Percentiles rank a stretch among this genome's conserved stretches.
Evolutionary conservation across 2,329 filamentous ascomycete species (phyloP).

Genomic region (Aspergillus terreus): DNA sequence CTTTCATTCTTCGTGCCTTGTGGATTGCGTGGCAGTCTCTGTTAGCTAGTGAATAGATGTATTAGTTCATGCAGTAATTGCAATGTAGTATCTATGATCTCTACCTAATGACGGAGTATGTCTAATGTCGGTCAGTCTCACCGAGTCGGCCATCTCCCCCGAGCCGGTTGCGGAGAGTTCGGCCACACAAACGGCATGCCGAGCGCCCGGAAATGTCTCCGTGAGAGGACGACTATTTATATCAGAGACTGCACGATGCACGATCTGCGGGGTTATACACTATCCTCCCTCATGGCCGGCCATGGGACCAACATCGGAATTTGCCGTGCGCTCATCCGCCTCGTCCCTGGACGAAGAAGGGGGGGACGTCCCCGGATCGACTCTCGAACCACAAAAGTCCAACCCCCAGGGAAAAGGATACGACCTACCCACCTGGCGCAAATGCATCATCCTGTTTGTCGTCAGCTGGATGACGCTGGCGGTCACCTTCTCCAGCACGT

Average conservation of each 20-base stretch:
- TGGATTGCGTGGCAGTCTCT: too few relatives aligned
- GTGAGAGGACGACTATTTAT: constrained; percentile 1
- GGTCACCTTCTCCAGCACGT: constrained; percentile 42
- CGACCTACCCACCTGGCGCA: constrained; percentile 33
- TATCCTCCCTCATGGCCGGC: background rate
- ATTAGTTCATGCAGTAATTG: too few relatives aligned
- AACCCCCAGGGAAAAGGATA: constrained; percentile 15
- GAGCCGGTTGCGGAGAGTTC: constrained; percentile 3
- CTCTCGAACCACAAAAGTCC: background rate
- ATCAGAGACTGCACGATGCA: background rate
- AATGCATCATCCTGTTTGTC: constrained; percentile 40
- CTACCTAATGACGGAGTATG: background rate
- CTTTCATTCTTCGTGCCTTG: too few relatives aligned
- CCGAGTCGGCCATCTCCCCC: constrained; percentile 1
- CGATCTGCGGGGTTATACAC: background rate
- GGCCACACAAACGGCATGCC: constrained; percentile 14
- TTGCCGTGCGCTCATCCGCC: background rate
- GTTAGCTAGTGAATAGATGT: too few relatives aligned
- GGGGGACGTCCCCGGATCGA: background rate
- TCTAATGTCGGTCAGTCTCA: background rate
- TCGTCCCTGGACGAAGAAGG: background rate
- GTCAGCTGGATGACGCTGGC: constrained; percentile 42
- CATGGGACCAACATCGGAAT: background rate
- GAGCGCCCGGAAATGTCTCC: constrained; percentile 12
- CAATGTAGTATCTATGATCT: too few relatives aligned